These are phyloP conservation scores for Hypoxylon fragiforme DNA, from an alignment of 495 filamentous ascomycete species.

Conservation along the genomic window DNA sequence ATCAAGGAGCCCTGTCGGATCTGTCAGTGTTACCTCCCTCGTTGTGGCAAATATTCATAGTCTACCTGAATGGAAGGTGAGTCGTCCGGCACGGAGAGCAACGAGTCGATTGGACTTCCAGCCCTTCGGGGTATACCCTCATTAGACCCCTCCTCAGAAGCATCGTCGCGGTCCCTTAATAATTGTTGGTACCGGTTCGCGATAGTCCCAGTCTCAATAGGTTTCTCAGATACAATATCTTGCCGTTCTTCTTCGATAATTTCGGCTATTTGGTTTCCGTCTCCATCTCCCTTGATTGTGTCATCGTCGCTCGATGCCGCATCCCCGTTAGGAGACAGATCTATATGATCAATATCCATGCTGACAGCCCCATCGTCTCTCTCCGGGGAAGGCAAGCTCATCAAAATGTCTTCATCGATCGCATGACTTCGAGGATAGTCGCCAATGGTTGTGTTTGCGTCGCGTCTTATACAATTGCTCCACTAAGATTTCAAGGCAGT, in stretches of 20 bases:
- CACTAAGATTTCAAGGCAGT: not conserved
- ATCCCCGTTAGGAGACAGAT: constrained; percentile 40
- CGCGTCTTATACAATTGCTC: not conserved
- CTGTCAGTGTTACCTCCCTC: constrained; percentile 34
- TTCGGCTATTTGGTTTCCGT: constrained; percentile 47
- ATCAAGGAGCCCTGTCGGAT: constrained; percentile 70
- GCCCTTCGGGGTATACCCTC: constrained; percentile 44
- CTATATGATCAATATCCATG: constrained; percentile 47
- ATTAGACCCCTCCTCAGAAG: constrained; percentile 51
- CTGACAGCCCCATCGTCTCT: constrained; percentile 49
- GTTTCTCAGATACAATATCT: constrained; percentile 27
- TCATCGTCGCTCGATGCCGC: constrained; percentile 49
- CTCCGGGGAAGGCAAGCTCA: constrained; percentile 54
- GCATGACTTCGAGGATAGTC: constrained; percentile 41
- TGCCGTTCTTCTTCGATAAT: constrained; percentile 44
- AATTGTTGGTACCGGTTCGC: constrained; percentile 52
- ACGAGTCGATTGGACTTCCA: constrained; percentile 53
- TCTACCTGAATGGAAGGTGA: constrained; percentile 84
- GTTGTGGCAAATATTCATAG: constrained; percentile 10
- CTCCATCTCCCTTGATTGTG: constrained; percentile 46
- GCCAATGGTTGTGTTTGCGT: constrained; percentile 1
- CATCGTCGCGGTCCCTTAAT: constrained; percentile 46
- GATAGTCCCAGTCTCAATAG: constrained; percentile 37
- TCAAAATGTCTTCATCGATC: constrained; percentile 40
- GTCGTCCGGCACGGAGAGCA: constrained; percentile 80